These are phyloP conservation scores for Cotoneaster glaucophyllus DNA, from an alignment of 306 rosid species.

Conservation along the genomic window DNA sequence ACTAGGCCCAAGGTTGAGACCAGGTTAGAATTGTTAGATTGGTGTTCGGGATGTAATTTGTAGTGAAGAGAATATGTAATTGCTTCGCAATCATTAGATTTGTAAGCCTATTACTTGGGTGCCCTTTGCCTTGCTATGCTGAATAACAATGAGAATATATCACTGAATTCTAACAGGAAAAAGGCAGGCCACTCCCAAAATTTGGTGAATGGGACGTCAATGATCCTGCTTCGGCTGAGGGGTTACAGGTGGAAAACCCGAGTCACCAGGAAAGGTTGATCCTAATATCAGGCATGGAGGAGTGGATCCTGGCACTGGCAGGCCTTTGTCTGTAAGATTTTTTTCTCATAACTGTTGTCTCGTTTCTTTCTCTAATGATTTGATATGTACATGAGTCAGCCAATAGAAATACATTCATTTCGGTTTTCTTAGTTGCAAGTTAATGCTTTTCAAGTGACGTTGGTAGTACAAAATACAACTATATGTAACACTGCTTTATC, in stretches of 20 bases:
- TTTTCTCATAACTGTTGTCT: slow-evolving; percentile 8
- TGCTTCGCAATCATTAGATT: neutral
- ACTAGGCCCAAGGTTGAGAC: neutral
- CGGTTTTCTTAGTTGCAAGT: neutral
- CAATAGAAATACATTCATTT: slow-evolving; percentile 10
- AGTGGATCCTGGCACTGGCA: slow-evolving; percentile 59
- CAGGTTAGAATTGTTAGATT: too few species aligned
- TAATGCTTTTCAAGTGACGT: slow-evolving; percentile 11
- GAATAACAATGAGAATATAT: neutral
- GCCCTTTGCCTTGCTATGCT: neutral
- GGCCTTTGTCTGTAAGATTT: slow-evolving; percentile 71
- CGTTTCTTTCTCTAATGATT: neutral
- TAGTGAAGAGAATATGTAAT: neutral
- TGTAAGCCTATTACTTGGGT: neutral
- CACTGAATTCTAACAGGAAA: slow-evolving; percentile 50
- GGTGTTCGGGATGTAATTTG: neutral
- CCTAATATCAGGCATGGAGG: slow-evolving; percentile 44
- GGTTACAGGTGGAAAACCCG: slow-evolving; percentile 93
- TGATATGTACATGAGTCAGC: neutral
- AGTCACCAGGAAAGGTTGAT: slow-evolving; percentile 79
- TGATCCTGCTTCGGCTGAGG: too few species aligned
- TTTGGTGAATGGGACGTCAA: slow-evolving; percentile 99
- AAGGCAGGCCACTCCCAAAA: slow-evolving; percentile 91
- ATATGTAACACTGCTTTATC: neutral
- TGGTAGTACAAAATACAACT: neutral